A percentile compares a stretch with the other conserved stretches of the same genome.
Evolutionary conservation across 768 basidiomycete species (phyloP).

Genomic region (Lyophyllum shimeji): DNA sequence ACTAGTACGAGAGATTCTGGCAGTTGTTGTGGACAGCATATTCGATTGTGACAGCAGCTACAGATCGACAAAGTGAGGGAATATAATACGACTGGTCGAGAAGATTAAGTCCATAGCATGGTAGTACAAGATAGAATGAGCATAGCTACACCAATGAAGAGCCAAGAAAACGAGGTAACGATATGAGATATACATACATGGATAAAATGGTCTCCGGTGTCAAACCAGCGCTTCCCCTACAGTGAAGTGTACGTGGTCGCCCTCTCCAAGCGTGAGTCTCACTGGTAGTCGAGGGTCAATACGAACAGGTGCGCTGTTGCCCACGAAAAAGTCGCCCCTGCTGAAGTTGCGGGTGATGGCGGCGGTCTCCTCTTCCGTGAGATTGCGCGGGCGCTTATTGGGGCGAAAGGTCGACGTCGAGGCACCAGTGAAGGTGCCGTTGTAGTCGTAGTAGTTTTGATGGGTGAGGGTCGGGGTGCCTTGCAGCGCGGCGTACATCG

Average conservation of each 20-base stretch:
- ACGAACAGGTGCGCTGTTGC: constrained; percentile 76
- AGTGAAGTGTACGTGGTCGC: constrained; percentile 74
- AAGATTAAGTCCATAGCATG: neutral
- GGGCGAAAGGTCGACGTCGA: constrained; percentile 81
- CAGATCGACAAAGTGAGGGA: neutral
- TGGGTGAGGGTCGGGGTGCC: constrained; percentile 51
- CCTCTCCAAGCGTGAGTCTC: constrained; percentile 76
- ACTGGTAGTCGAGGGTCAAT: constrained; percentile 83
- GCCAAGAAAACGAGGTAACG: constrained; percentile 1
- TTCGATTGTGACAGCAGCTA: neutral
- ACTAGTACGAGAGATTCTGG: too few species aligned
- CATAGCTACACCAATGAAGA: constrained; percentile 1
- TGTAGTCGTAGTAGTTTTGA: constrained; percentile 81
- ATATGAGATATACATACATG: neutral
- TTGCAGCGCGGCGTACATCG: constrained; percentile 49
- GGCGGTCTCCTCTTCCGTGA: constrained; percentile 82
- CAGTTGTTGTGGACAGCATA: too few species aligned
- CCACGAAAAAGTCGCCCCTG: constrained; percentile 82
- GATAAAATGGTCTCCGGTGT: neutral
- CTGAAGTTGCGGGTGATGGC: constrained; percentile 82
- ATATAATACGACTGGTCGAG: neutral
- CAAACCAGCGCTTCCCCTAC: constrained; percentile 43
- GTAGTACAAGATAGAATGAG: constrained; percentile 5
- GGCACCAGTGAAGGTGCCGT: constrained; percentile 62
- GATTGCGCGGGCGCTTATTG: constrained; percentile 72